Conservation (phyloP, 441 rosid genomes). For the Erysimum pusillum region DNA sequence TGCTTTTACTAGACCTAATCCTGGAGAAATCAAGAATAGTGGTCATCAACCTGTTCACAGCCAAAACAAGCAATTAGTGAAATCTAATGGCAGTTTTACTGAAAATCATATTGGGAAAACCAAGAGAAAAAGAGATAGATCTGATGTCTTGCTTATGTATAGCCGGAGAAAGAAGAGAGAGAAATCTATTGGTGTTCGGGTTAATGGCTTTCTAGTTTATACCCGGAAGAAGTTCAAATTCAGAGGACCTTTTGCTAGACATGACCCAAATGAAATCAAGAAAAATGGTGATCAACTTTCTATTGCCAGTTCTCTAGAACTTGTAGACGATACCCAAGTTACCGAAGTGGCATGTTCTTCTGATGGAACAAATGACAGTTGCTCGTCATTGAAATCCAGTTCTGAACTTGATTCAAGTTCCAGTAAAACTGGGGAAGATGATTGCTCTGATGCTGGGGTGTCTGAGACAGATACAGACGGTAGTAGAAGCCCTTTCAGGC, state of each 20-base stretch:
- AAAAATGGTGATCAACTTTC: conserved; percentile 55
- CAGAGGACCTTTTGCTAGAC: conserved; percentile 33
- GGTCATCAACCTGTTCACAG: conserved; percentile 35
- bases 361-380: conserved; percentile 73
- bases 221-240: conserved; percentile 38
- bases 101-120: conserved; percentile 33
- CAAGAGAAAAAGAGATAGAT: conserved; percentile 32
- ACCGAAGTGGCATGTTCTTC: conserved; percentile 42
- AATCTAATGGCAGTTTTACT: conserved; percentile 32
- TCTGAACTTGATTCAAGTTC: conserved; percentile 62
- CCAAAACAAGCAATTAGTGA: conserved; percentile 26
- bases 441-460: conserved; percentile 63
- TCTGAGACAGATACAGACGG: conserved; percentile 49
- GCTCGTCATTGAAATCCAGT: conserved; percentile 72
- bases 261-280: conserved; percentile 20
- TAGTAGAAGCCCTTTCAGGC: conserved; percentile 49
- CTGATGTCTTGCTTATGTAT: conserved; percentile 41
- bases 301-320: conserved; percentile 48
- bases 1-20: conserved; percentile 7
- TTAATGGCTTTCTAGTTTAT: conserved; percentile 49
- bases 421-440: conserved; percentile 59
- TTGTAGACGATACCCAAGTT: conserved; percentile 22
- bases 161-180: conserved; percentile 46
- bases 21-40: conserved; percentile 38
- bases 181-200: conserved; percentile 39